Evolutionary conservation across 768 basidiomycete species (phyloP), one percentile per base, ranked within the genome.

Genomic region (Multifurca ochricompacta): DNA sequence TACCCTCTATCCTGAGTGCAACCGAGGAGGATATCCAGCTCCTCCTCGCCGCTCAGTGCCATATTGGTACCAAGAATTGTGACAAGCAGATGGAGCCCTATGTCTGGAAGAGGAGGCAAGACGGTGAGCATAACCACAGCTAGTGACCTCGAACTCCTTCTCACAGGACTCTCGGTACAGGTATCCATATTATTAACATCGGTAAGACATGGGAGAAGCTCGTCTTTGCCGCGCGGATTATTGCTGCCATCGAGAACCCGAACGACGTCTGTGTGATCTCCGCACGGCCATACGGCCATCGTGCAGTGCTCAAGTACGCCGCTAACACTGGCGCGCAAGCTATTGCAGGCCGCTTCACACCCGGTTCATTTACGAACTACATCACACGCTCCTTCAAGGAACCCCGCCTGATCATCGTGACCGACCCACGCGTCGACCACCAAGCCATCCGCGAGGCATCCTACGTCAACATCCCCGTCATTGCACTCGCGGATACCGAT

Each of bases 131-230:
- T n/a, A 34, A 39, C 30, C 23, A 10, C 39, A 30, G 30, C 52
- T 6, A n/a, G n/a, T 11, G 13, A 23, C 19, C 18, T 10, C 7
- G 13, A 31, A 47, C 28, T 3, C 42, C 47, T 6, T 39, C 60
- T 60, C 54, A 59, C 47, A 51, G 45, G n/a, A 40, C 11, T 46
- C 18, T 32, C 47, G 57, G 44, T 48, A 21, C 71, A 96, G 94
- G 94, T 63, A 91, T 97, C 72, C 87, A 99, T 76, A 76, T 99
- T 68, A 73, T 97, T 66, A 96, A 98, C 83, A 87, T 98, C 63
- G 96, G 96, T 68, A 99, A 98, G 82, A 99, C 95, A 62, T 98
- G 94, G 94, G 95, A 97, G 75, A 99, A 99, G 74, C 82, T 99
- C 62, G 93, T 98, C 61, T 80, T 99, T 65, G 96, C 96, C 56